Percentiles rank a stretch among this genome's conserved stretches.
Conservation (phyloP, 1,284 basidiomycete genomes). For the Ceratobasidium sp. region DNA sequence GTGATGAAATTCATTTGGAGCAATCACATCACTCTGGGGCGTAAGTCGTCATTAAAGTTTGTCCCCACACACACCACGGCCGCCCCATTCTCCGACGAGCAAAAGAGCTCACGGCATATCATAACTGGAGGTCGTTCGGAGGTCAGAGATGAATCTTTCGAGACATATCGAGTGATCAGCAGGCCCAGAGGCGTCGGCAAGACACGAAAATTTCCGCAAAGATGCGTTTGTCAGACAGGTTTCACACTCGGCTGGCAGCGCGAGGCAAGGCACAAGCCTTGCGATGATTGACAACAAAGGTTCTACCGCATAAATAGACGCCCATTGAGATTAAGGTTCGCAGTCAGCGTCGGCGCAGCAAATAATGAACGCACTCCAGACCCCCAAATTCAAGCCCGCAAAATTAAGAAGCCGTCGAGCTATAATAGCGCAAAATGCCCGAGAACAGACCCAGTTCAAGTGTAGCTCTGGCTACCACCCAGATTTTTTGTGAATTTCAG, state of each 20-base stretch:
- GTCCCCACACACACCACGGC: background rate
- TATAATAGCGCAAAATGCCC: background rate
- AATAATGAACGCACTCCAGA: constrained; percentile 19
- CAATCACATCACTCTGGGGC: background rate
- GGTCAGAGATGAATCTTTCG: background rate
- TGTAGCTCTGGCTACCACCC: background rate
- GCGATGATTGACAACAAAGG: constrained; percentile 20
- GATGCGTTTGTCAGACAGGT: constrained; percentile 14
- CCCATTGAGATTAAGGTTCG: constrained; percentile 23
- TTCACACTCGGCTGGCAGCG: constrained; percentile 6
- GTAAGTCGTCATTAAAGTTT: background rate
- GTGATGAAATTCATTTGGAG: background rate
- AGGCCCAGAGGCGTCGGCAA: background rate
- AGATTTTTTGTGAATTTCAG: background rate
- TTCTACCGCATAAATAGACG: background rate
- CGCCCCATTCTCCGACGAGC: background rate
- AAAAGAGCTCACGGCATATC: background rate
- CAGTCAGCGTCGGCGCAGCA: constrained; percentile 27
- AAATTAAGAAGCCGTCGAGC: background rate
- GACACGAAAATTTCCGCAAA: constrained; percentile 1
- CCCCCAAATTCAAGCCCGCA: constrained; percentile 1
- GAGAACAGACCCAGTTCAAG: background rate
- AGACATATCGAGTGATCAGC: constrained; percentile 3
- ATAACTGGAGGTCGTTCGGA: background rate
- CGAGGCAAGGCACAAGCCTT: constrained; percentile 1